Percentiles rank a stretch among this genome's conserved stretches.
phyloP scores from a whole-genome alignment of 2,329 filamentous ascomycete species.

The Penicillium thymicola region DNA sequence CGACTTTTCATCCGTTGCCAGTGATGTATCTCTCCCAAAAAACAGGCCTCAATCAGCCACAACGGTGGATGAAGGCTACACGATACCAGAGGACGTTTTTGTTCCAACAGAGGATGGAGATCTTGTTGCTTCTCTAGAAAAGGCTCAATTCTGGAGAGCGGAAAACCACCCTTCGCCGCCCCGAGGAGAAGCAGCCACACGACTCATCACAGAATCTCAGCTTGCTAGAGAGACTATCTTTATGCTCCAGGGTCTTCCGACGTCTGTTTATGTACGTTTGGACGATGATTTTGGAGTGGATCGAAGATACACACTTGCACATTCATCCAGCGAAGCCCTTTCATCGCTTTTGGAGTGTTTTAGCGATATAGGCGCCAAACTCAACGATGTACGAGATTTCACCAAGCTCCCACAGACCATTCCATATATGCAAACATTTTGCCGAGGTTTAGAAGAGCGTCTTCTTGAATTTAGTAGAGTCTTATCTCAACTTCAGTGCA shows the following conservation, averaged over 20 bases:
- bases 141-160: constrained; percentile 49
- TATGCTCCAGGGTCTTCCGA: constrained; percentile 78
- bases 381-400: constrained; percentile 53
- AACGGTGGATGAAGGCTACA: constrained; percentile 32
- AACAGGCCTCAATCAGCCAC: constrained; percentile 27
- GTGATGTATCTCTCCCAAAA: constrained; percentile 29
- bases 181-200: constrained; percentile 18
- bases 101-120: constrained; percentile 29
- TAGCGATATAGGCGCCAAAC: constrained; percentile 46
- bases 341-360: constrained; percentile 42
- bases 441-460: constrained; percentile 58
- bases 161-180: constrained; percentile 19
- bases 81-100: constrained; percentile 35
- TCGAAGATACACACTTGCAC: constrained; percentile 34
- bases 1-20: constrained; percentile 33
- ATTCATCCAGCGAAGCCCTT: constrained; percentile 34
- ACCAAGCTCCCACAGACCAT: constrained; percentile 45
- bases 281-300: constrained; percentile 37
- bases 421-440: constrained; percentile 68
- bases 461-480: constrained; percentile 57
- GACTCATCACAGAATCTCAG: constrained; percentile 65
- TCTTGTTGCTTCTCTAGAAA: constrained; percentile 41
- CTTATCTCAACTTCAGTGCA: constrained; percentile 59
- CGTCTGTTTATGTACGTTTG: constrained; percentile 61
- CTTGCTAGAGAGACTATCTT: constrained; percentile 74